phyloP scores from a whole-genome alignment of 192 early-diverging fungal species.

The Backusella sp. region DNA sequence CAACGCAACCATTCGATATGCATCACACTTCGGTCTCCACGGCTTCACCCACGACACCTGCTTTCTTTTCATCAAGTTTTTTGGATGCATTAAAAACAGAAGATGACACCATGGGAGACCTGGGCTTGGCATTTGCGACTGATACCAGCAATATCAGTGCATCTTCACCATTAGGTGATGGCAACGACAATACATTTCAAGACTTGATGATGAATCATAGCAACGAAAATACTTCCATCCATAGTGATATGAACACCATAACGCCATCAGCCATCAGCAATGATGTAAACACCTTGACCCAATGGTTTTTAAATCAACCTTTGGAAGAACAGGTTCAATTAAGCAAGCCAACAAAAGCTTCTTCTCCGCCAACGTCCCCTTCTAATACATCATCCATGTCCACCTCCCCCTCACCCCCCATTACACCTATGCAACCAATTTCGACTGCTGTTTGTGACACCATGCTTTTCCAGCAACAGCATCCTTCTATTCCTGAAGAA shows the following conservation, averaged over 20 bases:
- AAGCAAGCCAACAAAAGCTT: background rate
- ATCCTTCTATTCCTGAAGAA: conserved; percentile 19
- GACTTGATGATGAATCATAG: background rate
- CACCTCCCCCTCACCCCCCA: conserved; percentile 15
- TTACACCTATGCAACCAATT: background rate
- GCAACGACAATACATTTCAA: background rate
- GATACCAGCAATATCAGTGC: background rate
- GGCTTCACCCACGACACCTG: conserved; percentile 52
- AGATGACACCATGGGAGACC: conserved; percentile 7
- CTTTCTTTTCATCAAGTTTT: conserved; percentile 71
- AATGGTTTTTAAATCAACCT: conserved; percentile 7
- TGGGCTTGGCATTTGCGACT: background rate
- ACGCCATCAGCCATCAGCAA: conserved; percentile 11
- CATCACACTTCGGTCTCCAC: background rate
- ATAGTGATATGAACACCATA: conserved; percentile 10
- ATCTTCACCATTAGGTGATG: background rate
- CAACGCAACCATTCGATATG: background rate
- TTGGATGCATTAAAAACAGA: conserved; percentile 58
- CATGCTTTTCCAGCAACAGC: conserved; percentile 2
- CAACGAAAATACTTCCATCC: background rate
- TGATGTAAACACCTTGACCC: background rate
- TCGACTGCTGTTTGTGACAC: background rate
- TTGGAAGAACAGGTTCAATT: background rate
- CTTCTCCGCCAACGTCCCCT: background rate
- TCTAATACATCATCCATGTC: conserved; percentile 3